These are phyloP conservation scores for Eutrema salsugineum DNA, from an alignment of 441 rosid genomes.

Conservation along the genomic window DNA sequence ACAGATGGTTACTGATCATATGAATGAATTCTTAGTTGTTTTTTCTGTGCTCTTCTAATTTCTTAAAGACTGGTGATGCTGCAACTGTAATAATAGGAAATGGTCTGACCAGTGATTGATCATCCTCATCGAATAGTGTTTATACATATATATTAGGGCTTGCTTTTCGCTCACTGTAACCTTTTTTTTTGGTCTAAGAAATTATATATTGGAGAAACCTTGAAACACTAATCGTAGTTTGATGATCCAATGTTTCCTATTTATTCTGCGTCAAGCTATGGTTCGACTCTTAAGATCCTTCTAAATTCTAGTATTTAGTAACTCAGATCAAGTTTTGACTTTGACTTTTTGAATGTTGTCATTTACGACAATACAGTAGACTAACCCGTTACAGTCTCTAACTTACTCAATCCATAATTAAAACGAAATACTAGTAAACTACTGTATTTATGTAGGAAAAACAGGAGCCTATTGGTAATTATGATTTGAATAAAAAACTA, in stretches of 20 bases:
- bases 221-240: conserved; percentile 12
- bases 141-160: conserved; percentile 15
- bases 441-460: not conserved
- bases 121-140: not conserved
- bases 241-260: not conserved
- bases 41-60: conserved; percentile 10
- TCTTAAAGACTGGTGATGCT: conserved; percentile 10
- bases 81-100: conserved; percentile 23
- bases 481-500: not conserved
- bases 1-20: conserved; percentile 10
- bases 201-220: conserved; percentile 15
- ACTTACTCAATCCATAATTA: not conserved
- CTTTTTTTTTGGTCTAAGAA: not conserved
- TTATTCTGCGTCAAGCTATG: conserved; percentile 4
- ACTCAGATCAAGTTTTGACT: not conserved
- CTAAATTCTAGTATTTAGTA: not conserved
- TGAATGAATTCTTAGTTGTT: not conserved
- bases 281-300: not conserved
- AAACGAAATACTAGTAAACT: not conserved
- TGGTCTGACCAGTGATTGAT: conserved; percentile 15
- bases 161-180: conserved; percentile 14
- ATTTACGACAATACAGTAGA: not conserved
- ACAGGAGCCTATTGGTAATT: not conserved
- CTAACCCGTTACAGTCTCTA: not conserved
- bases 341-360: not conserved